A percentile compares a stretch with the other conserved stretches of the same genome.
Conservation (phyloP, 441 rosid species). For the Pelargonium citronellum region DNA sequence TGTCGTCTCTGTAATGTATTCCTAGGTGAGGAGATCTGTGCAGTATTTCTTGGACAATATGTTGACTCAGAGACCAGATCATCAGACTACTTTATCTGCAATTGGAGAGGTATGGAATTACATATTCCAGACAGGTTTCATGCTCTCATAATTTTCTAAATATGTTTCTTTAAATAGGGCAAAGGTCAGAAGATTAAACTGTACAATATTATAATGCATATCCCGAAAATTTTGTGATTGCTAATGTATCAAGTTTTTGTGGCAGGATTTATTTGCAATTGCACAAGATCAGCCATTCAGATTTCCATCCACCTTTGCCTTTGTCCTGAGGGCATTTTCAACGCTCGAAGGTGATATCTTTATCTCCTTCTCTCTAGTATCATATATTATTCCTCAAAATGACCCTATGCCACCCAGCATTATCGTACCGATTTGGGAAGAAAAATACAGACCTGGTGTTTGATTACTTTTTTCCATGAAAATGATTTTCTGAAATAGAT, state of each 20-base stretch:
- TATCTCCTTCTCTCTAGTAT: background rate
- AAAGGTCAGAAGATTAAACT: too few species aligned
- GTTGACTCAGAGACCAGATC: conserved; percentile 24
- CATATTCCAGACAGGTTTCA: background rate
- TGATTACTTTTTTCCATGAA: too few species aligned
- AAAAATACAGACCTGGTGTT: too few species aligned
- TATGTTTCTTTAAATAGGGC: too few species aligned
- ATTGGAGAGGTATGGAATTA: conserved; percentile 23
- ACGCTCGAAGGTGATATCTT: conserved; percentile 20
- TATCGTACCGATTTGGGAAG: background rate
- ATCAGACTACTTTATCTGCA: conserved; percentile 23
- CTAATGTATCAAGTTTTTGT: background rate
- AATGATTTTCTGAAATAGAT: too few species aligned
- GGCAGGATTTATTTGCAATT: conserved; percentile 27
- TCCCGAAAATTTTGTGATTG: too few species aligned
- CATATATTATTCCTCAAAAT: background rate
- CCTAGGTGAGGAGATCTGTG: conserved; percentile 27
- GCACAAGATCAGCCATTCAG: conserved; percentile 32
- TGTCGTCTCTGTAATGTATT: background rate
- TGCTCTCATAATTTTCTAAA: too few species aligned
- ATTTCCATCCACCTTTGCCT: conserved; percentile 26
- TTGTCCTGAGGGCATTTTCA: conserved; percentile 26
- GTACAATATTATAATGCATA: too few species aligned
- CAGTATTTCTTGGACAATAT: conserved; percentile 26
- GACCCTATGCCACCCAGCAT: background rate